Conservation (phyloP, 768 basidiomycete genomes). For the Termitomyces bulborhizus region DNA sequence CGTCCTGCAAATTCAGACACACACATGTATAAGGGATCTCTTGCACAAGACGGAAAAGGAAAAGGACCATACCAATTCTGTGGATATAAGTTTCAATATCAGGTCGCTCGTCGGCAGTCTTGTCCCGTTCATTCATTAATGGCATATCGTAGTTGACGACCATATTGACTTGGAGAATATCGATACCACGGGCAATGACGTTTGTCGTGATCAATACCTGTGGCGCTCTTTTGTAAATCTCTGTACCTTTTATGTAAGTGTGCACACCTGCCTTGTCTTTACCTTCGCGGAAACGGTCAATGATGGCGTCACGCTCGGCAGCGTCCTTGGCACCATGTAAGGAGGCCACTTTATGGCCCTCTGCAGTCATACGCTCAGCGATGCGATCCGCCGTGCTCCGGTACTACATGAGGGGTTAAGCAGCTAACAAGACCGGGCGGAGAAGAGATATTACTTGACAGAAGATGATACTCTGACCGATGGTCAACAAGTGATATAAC, state of each 20-base stretch:
- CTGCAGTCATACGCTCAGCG: conserved; percentile 80
- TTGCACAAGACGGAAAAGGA: not conserved
- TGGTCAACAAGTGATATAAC: conserved; percentile 84
- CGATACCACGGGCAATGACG: conserved; percentile 97
- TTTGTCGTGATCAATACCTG: conserved; percentile 92
- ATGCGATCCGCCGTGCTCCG: conserved; percentile 92
- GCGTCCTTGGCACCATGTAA: conserved; percentile 94
- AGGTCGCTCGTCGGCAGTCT: conserved; percentile 50
- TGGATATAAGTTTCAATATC: conserved; percentile 98
- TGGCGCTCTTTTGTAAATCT: not conserved
- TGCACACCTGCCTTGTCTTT: conserved; percentile 70
- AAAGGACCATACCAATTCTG: conserved; percentile 70
- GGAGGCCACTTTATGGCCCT: conserved; percentile 95
- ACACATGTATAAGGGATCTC: not conserved
- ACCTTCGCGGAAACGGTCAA: conserved; percentile 94
- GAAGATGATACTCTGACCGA: conserved; percentile 99
- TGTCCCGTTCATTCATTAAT: conserved; percentile 67
- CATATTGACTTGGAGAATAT: conserved; percentile 99
- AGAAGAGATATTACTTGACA: conserved; percentile 56
- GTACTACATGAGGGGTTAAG: conserved; percentile 39
- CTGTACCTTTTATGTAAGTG: not conserved
- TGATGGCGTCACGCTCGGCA: conserved; percentile 81
- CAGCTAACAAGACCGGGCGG: not conserved
- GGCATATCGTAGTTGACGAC: conserved; percentile 99
- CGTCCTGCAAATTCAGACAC: conserved; percentile 52